Evolutionary conservation across 306 rosid species (phyloP).

Genomic region (Sophora flavescens): DNA sequence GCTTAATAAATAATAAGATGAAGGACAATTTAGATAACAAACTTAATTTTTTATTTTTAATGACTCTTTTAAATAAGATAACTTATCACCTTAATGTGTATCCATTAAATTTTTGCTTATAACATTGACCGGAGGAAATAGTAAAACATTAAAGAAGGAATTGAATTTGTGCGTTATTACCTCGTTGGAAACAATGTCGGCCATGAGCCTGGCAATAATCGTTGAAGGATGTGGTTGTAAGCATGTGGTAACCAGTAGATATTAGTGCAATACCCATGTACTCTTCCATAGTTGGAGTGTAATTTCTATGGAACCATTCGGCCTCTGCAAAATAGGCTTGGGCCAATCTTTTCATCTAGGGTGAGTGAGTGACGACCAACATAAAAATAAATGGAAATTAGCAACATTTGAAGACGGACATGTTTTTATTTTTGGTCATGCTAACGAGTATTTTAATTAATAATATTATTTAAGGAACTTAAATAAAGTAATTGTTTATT

Average conservation of each 20-base stretch:
- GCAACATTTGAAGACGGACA: neutral
- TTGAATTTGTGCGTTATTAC: neutral
- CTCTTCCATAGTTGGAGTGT: neutral
- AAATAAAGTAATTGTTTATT: too few species aligned
- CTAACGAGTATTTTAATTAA: too few species aligned
- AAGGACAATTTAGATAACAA: too few species aligned
- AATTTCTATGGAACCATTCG: neutral
- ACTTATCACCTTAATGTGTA: too few species aligned
- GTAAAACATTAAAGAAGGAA: neutral
- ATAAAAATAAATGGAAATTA: neutral
- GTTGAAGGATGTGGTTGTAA: neutral
- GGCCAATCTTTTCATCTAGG: neutral
- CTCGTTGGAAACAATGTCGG: slow-evolving; percentile 49
- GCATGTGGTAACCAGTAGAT: neutral
- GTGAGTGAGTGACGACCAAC: neutral
- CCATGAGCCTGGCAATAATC: slow-evolving; percentile 48
- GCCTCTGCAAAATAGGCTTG: neutral
- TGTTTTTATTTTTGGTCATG: too few species aligned
- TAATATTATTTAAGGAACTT: too few species aligned
- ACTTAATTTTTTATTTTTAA: too few species aligned
- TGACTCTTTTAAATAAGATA: too few species aligned
- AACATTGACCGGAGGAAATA: too few species aligned
- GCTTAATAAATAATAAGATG: too few species aligned
- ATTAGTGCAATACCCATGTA: neutral
- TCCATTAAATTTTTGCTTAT: too few species aligned